These are phyloP conservation scores for Sclerotinia glacialis DNA, from an alignment of 2,329 filamentous ascomycete genomes.

Conservation along the genomic window DNA sequence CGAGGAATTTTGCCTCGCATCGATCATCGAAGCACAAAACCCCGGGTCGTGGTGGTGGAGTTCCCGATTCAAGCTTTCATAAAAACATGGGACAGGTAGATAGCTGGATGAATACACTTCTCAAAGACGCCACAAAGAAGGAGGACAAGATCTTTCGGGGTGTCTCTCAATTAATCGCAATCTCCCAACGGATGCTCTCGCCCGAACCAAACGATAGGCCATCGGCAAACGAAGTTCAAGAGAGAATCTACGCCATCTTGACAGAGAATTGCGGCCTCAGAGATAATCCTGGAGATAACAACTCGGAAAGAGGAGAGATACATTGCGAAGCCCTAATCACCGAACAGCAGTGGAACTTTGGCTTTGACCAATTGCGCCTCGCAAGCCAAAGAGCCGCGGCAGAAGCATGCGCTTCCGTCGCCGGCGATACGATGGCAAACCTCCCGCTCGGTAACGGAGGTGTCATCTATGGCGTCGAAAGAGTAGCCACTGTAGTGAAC, in stretches of 20 bases:
- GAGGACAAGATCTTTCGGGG: conserved; percentile 50
- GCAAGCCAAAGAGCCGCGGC: conserved; percentile 37
- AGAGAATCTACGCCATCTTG: conserved; percentile 52
- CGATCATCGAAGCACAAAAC: conserved; percentile 63
- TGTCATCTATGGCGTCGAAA: conserved; percentile 33
- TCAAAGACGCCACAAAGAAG: conserved; percentile 54
- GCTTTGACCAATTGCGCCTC: conserved; percentile 35
- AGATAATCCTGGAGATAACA: not conserved
- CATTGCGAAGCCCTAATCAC: conserved; percentile 31
- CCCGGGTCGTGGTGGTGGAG: conserved; percentile 50
- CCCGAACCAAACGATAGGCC: conserved; percentile 53
- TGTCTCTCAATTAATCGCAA: conserved; percentile 51
- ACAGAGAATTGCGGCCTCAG: conserved; percentile 38
- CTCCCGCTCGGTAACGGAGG: conserved; percentile 26
- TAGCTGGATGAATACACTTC: conserved; percentile 62
- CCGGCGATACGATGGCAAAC: conserved; percentile 22
- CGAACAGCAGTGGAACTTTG: conserved; percentile 32
- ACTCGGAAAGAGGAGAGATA: conserved; percentile 24
- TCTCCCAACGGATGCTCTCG: conserved; percentile 55
- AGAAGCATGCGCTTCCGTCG: conserved; percentile 36
- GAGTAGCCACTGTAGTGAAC: conserved; percentile 24
- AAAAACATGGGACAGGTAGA: conserved; percentile 66
- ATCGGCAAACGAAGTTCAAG: conserved; percentile 51
- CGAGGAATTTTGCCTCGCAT: conserved; percentile 63
- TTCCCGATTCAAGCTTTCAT: conserved; percentile 68